phyloP scores from a whole-genome alignment of 805 yeast species.

The Metschnikowia santaceciliae region DNA sequence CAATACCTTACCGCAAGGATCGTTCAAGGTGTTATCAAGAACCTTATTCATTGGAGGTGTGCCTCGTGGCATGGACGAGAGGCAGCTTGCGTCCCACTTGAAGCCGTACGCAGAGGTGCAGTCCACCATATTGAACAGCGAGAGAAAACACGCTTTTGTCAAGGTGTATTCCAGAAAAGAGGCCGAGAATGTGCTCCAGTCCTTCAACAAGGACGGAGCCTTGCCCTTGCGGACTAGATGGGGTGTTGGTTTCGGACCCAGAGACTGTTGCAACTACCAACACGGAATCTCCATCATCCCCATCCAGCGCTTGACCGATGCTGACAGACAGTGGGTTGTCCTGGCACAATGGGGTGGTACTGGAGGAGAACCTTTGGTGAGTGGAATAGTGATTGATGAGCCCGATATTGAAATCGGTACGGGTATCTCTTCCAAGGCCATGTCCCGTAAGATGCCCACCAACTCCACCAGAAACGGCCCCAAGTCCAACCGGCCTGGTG shows the following conservation, averaged over 20 bases:
- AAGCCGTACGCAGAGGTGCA: slow-evolving; percentile 91
- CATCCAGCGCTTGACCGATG: slow-evolving; percentile 82
- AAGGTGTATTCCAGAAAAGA: slow-evolving; percentile 89
- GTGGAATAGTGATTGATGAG: slow-evolving; percentile 87
- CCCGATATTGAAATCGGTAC: slow-evolving; percentile 97
- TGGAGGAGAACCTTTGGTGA: slow-evolving; percentile 74
- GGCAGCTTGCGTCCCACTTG: slow-evolving; percentile 62
- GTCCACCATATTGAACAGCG: slow-evolving; percentile 79
- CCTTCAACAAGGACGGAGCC: slow-evolving; percentile 66
- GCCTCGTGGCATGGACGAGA: slow-evolving; percentile 75
- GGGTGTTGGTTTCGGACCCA: slow-evolving; percentile 99
- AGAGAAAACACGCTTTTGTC: slow-evolving; percentile 93
- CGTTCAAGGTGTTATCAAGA: slow-evolving; percentile 79
- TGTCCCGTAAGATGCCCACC: slow-evolving; percentile 88
- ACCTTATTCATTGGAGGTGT: slow-evolving; percentile 95
- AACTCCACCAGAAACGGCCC: slow-evolving; percentile 85
- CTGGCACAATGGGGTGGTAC: slow-evolving; percentile 97
- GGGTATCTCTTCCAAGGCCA: slow-evolving; percentile 89
- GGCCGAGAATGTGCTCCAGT: slow-evolving; percentile 76
- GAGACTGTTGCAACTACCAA: slow-evolving; percentile 96
- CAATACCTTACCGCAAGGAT: slow-evolving; percentile 66
- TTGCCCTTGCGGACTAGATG: slow-evolving; percentile 80
- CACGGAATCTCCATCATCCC: slow-evolving; percentile 89
- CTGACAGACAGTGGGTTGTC: slow-evolving; percentile 86
- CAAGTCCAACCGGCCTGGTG: slow-evolving; percentile 66